Base-by-base conservation (phyloP, 345 rosid genomes). In the Xanthoceras sorbifolium region DNA sequence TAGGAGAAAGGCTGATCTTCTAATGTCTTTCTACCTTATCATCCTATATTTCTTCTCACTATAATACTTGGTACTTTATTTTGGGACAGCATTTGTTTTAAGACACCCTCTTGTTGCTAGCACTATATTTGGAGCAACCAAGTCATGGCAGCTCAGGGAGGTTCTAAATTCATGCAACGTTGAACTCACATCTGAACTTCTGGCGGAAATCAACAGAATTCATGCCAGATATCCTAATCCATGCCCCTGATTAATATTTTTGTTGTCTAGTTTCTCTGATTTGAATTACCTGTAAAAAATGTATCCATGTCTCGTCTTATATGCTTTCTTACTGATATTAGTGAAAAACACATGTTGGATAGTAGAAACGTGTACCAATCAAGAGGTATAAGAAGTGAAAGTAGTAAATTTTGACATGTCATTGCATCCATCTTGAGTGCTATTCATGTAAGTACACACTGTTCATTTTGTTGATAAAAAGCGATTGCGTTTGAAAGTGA, bases 91-190 rank as follows among this genome's bases (percentile, higher is more conserved):
- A 1, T 89, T 87, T 73, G 88, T 85, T 60, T 71, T 86, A 82
- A 77, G 82, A 62, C 90, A 84, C 75, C 88, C 91, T 71, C 84
- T 83, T 12, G 84, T 86, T 54, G 93, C 87, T 36, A 87, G 90
- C 77, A 78, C 86, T 40, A 72, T 89, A 59, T 84, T 87, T 67
- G 93, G 89, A 26, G 87, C 81, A 46, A 87, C 89, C 74, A 84
- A 75, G 81, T 31, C 73, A 74, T 86, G 87, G 85, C 92, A 88
- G 77, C 87, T 90, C 36, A 78, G 54, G 63, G 86, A 86, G 73
- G 88, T 79, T 64, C 59, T 88, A 6, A 50, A 69, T 25, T 81
- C 86, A 14, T 82, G 89, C 82, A 67, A 72, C 32, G 76, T 82
- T 64, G 79, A 87, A 57, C 86, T 88, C 10, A 61, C 87, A 40